Evolutionary conservation across 176 grass and related monocot species (phyloP), one percentile per base, ranked within the genome.

Genomic region (Tillandsia leiboldiana): DNA sequence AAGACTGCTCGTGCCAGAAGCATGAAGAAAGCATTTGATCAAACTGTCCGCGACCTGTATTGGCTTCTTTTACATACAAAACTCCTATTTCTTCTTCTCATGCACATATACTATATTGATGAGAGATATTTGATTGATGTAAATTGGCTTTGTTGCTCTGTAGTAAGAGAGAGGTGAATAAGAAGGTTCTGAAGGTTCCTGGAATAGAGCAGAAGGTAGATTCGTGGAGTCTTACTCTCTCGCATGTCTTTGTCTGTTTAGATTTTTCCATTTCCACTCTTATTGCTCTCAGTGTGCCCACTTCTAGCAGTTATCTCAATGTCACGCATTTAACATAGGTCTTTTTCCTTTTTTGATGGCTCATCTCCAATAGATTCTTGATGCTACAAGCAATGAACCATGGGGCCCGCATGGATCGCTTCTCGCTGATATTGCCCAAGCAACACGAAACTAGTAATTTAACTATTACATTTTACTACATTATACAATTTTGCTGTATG

Each of bases 391-490:
- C 84, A 99, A 99, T 72, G 94, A 99, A 48, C 84, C 94, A 10
- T 99, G 94, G 94, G 94, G 94, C 26, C 94, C 94, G 1, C 94
- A 99, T 78, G 94, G 94, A 76, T 85, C 94, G 13, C 84, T 90
- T 49, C 76, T 99, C 50, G 93, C 93, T 12, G 93, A 97, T 63
- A 92, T 97, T 42, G 93, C 86, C 58, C 84, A 92, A 62, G 81
- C 93, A 42, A 87, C 93, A 0, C 28, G 83, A 9, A 97, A 97
- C 71, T 63, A 87, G 93, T 97, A 87, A 79, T 75, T 24, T 22
- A 67, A 73, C 49, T 49, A 24, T 66, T 51, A 61, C 51, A 48
- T 47, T 48, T 20, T 22, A 18, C 0, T 18, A 18, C 56, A 61
- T 61, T 23, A 61, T 22, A 9, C 11, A n/a, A 20, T 61, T 61